A percentile compares a stretch with the other conserved stretches of the same genome.
Evolutionary conservation across 805 yeast genomes (phyloP).

Genomic region (Blastobotrys parvus): DNA sequence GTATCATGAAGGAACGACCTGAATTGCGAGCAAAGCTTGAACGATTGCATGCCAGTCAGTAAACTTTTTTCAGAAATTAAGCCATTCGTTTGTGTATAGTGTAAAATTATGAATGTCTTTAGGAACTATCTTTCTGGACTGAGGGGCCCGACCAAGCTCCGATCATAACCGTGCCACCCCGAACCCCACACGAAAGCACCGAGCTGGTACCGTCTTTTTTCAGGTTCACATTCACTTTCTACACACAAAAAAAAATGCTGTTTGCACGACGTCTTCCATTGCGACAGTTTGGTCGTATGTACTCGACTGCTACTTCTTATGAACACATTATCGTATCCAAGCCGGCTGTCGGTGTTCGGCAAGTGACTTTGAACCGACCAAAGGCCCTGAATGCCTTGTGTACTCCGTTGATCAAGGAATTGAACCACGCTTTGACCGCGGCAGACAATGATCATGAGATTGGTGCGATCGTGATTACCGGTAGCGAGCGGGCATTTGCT

Average conservation of each 20-base stretch:
- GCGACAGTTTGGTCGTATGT: not conserved
- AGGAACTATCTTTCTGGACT: too few species aligned
- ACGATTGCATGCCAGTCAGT: too few species aligned
- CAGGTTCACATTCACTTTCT: too few species aligned
- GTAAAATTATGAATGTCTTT: too few species aligned
- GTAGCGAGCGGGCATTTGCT: conserved; percentile 40
- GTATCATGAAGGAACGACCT: conserved; percentile 38
- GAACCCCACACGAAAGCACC: too few species aligned
- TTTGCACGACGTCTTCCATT: not conserved
- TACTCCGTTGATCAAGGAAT: conserved; percentile 30
- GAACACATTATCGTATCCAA: conserved; percentile 33
- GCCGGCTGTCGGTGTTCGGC: conserved; percentile 33
- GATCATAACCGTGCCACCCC: too few species aligned
- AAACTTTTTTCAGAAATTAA: too few species aligned
- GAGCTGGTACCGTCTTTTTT: too few species aligned
- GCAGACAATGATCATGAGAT: conserved; percentile 32
- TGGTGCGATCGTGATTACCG: conserved; percentile 43
- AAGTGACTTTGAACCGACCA: conserved; percentile 36
- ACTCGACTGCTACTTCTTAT: conserved; percentile 19
- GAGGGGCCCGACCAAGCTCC: too few species aligned
- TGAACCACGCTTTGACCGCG: conserved; percentile 30
- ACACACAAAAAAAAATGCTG: not conserved
- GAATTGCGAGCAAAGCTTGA: conserved; percentile 24
- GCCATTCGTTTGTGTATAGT: too few species aligned
- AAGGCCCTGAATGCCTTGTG: conserved; percentile 38